phyloP scores from a whole-genome alignment of 140 eudicot genomes.

The Erigeron philadelphicus region DNA sequence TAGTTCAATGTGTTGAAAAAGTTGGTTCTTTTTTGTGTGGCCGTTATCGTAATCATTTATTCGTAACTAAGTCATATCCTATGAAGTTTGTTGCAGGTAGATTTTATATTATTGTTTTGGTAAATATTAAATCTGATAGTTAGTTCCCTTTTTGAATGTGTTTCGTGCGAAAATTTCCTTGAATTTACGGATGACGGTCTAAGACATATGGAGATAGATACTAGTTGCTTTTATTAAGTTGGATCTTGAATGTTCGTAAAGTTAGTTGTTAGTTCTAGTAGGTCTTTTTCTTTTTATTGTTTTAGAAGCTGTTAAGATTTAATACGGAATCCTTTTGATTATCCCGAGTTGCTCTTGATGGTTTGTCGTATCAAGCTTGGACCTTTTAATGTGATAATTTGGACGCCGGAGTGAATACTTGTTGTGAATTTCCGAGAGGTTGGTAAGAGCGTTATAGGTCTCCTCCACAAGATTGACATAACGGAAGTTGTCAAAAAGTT shows the following conservation, averaged over 20 bases:
- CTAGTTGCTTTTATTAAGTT: too few species aligned
- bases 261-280: background rate
- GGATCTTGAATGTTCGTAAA: background rate
- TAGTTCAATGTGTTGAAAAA: too few species aligned
- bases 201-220: background rate
- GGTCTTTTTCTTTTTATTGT: background rate
- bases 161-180: too few species aligned
- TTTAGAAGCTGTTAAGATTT: background rate
- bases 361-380: background rate
- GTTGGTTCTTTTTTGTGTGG: too few species aligned
- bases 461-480: background rate
- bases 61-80: too few species aligned
- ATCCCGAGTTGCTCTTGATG: background rate
- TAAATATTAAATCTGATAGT: too few species aligned
- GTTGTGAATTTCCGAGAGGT: background rate
- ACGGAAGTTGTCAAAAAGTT: background rate
- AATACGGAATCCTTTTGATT: background rate
- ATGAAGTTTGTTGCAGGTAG: too few species aligned
- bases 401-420: too few species aligned
- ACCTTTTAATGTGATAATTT: background rate
- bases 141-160: too few species aligned
- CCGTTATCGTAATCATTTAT: too few species aligned
- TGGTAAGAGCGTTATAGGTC: slow-evolving; percentile 5
- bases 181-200: background rate
- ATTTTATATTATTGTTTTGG: too few species aligned